These are phyloP conservation scores for Polymyxa betae DNA, from an alignment of 208 protist genomes.

Conservation along the genomic window DNA sequence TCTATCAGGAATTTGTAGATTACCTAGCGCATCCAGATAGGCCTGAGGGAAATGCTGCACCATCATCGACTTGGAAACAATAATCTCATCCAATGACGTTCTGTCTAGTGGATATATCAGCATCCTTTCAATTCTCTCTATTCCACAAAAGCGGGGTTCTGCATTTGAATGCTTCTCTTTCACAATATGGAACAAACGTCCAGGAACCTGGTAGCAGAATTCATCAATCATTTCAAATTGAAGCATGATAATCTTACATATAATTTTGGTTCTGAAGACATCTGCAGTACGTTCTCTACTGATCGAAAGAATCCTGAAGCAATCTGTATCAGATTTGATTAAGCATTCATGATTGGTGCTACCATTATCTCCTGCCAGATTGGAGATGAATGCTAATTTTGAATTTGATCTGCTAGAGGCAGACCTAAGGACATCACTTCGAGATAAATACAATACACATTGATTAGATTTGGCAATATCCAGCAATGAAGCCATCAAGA, in stretches of 20 bases:
- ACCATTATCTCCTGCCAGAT: background rate
- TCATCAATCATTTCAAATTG: background rate
- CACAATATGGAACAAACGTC: conserved; percentile 18
- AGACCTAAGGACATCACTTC: background rate
- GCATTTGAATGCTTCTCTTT: background rate
- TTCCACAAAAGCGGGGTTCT: background rate
- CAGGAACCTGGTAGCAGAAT: background rate
- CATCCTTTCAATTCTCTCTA: background rate
- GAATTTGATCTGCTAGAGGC: background rate
- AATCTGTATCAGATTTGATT: too few relatives aligned
- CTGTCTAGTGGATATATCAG: background rate
- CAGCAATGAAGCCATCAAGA: background rate
- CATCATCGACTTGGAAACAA: conserved; percentile 5
- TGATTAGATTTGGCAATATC: background rate
- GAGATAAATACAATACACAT: background rate
- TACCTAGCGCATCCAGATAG: background rate
- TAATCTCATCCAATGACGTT: background rate
- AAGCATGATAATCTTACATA: background rate
- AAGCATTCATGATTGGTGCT: background rate
- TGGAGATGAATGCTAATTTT: background rate
- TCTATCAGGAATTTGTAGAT: too few relatives aligned
- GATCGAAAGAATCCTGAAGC: background rate
- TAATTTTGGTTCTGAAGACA: background rate
- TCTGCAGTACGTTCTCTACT: background rate
- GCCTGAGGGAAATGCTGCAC: conserved; percentile 7